Base-by-base conservation (phyloP, 2,329 filamentous ascomycete genomes). In the Cercospora sojina region DNA sequence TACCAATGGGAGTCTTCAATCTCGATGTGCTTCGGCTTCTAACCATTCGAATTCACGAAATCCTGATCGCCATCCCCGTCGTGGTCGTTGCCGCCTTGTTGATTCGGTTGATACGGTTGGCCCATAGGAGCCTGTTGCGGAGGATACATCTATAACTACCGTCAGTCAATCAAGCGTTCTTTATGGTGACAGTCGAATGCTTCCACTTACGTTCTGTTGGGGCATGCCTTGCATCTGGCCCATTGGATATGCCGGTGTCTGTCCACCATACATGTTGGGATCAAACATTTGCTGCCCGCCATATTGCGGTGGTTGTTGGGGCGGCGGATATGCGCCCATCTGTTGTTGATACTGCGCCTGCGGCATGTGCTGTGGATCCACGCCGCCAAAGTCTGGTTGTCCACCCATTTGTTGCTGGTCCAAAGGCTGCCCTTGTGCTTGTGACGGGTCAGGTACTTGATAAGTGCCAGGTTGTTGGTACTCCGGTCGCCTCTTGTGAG, bases 221-320 rank as follows among this genome's bases (percentile, higher is more conserved):
- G 73, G 71, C 74, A 76, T 75, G 64, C 72, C 71, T 68, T 70
- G 72, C 72, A 75, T 74, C 68, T 73, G 71, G 16, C 68, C 69
- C 73, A 76, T 75, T 1, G 66, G 67, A 64, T 76, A 76, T 60
- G 69, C 71, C 10, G 63, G 62, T 27, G 71, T 67, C 66, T 76
- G 74, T 31, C 64, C 56, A 5, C 59, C 69, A 57, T 98, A 98
- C 85, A 97, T 97, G 70, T 87, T 88, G 69, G 92, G 89, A 64
- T 89, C 85, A 76, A 93, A 97, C 85, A 97, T 96, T 59, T 77
- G 79, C 72, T 91, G 90, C 55, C 90, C 86, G 75, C 95, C 92
- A 13, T 89, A 91, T 56, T 87, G 85, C 12, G 91, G 90, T 71
- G 92, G 91, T 70, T 91, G 90, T 71, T 92, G 91, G 65, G 93